Base-by-base conservation (phyloP, 345 rosid species). In the Pistacia vera region DNA sequence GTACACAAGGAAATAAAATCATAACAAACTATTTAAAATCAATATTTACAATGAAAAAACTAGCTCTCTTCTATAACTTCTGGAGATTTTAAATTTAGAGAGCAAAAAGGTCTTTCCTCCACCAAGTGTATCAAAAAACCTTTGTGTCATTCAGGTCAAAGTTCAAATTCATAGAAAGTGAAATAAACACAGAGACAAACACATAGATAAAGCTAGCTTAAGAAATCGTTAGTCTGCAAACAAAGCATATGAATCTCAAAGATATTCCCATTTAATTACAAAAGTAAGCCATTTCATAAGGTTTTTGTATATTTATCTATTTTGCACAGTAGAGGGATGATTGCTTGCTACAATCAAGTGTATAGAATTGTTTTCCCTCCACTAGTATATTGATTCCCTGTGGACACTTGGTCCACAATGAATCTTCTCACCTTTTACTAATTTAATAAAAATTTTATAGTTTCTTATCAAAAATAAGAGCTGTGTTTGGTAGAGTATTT, bases 171-270 rank as follows among this genome's bases (percentile, higher is more conserved):
- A 10, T 12, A 30, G 25, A 48, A 25, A 63, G 62, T 18, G 9
- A 12, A 52, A 57, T 4, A 38, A 62, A 33, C 30, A 28, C 17
- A 72, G n/a, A n/a, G n/a, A n/a, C n/a, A n/a, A n/a, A n/a, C n/a
- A n/a, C n/a, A n/a, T 9, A 12, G 14, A 68, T 18, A 71, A 13
- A 61, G 58, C n/a, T 10, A 18, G 59, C 58, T 62, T 44, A 17
- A 72, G 66, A 72, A 33, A 73, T 73, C 22, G 52, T 36, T 57
- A 65, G 41, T 20, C 6, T 22, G 41, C 54, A 64, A 74, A 54
- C 17, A 16, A 54, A 54, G 38, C 44, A 38, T 74, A 38, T n/a
- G 41, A 17, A 63, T 63, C 10, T 62, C 63, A 55, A 70, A 20
- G 60, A 20, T 12, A 5, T n/a, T 57, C 56, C 60, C 61, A 28